phyloP scores from a whole-genome alignment of 345 rosid species.

The Salix udensis region DNA sequence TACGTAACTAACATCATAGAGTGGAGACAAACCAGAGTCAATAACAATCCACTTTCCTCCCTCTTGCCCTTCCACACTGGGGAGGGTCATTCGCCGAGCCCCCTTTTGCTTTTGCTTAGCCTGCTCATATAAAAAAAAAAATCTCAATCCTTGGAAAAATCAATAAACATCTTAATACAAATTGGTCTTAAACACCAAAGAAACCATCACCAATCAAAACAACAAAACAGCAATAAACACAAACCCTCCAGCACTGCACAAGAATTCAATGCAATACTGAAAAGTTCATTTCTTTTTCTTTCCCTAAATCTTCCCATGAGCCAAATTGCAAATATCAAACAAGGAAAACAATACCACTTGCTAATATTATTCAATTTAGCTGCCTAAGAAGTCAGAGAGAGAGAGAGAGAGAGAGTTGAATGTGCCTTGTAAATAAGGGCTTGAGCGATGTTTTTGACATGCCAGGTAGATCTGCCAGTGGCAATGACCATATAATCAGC shows the following conservation, averaged over 20 bases:
- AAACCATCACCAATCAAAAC: not conserved
- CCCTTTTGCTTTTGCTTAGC: slow-evolving; percentile 85
- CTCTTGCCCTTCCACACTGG: slow-evolving; percentile 64
- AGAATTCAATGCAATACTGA: not conserved
- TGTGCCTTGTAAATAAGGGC: slow-evolving; percentile 66
- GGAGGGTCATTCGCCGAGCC: slow-evolving; percentile 50
- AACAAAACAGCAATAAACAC: not conserved
- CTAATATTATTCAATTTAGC: too few relatives aligned
- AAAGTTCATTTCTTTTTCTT: not conserved
- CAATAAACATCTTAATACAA: not conserved
- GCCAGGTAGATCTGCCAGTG: slow-evolving; percentile 90
- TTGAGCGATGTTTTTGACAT: slow-evolving; percentile 79
- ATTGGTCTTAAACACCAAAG: not conserved
- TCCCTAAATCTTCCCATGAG: not conserved
- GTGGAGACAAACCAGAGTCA: slow-evolving; percentile 59
- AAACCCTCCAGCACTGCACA: not conserved
- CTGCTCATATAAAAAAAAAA: slow-evolving; percentile 33
- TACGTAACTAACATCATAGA: not conserved
- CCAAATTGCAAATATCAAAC: not conserved
- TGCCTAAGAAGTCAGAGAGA: too few relatives aligned
- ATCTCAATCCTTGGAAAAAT: not conserved
- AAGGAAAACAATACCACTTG: not conserved
- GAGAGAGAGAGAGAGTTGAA: not conserved
- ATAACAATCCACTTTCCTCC: slow-evolving; percentile 83
- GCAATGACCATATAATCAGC: slow-evolving; percentile 77